Base-by-base conservation (phyloP, 225 moss, liverwort and hornwort species). In the Straminergon stramineum region DNA sequence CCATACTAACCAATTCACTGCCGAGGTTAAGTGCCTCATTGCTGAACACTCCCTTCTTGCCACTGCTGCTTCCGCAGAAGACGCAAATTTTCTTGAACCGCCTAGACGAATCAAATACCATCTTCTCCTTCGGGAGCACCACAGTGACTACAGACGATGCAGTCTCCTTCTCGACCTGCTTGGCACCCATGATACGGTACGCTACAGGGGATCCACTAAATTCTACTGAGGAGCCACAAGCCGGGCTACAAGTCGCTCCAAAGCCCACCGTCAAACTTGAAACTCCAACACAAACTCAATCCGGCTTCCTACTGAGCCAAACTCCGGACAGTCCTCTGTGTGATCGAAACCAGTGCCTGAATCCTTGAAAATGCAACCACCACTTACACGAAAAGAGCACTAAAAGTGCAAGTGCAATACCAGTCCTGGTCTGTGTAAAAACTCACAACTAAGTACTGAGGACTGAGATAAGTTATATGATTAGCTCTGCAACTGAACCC, bases 61-160 rank as follows among this genome's bases (percentile, higher is more conserved):
- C 94, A 84, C 91, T 91, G 75, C 92, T 93, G 81, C 94, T 94
- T 7, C 93, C 94, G 41, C 93, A 94, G 88, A 94, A 94, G 51
- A 94, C 94, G 5, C 93, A 94, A 60, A 94, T 90, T 56, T 86
- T 94, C 84, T 88, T 84, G 57, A 94, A 94, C 53, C 92, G 92
- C 92, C 88, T 92, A 51, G 94, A 89, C 43, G 87, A 8, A 35
- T 77, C 86, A 2, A 17, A 55, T 48, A 84, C 3, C 79, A 19
- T 41, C 79, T 86, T 84, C 84, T 92, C 82, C 88, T 79, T 78
- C 24, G 87, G 68, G 17, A 74, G 43, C 65, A 41, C 58, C 27
- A 45, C 83, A 13, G 70, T 19, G 68, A 56, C 41, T 13, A 65
- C 63, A 4, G 83, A 17, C 76, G 84, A 3, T 6, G 10, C n/a